Evolutionary conservation across 768 basidiomycete genomes (phyloP).

Genomic region (Sistotremastrum suecicum): DNA sequence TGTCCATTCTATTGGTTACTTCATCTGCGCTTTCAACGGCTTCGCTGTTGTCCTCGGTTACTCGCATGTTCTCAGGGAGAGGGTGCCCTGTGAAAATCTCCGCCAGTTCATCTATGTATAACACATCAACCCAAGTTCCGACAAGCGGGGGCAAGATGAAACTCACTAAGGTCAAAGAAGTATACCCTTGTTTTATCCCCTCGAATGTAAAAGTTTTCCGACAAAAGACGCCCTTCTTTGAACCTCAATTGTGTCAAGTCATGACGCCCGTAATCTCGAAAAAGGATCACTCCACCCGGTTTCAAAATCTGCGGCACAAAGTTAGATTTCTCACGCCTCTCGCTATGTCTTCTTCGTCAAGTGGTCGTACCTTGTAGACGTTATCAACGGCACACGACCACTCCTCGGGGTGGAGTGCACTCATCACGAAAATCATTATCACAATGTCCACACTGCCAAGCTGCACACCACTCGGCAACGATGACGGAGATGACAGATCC

Average conservation of each 20-base stretch:
- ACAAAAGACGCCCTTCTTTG: slow-evolving; percentile 73
- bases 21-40: slow-evolving; percentile 2
- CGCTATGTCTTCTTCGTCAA: not conserved
- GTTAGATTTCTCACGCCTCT: not conserved
- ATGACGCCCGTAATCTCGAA: slow-evolving; percentile 91
- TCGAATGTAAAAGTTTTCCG: slow-evolving; percentile 90
- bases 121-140: slow-evolving; percentile 6
- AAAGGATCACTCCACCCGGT: slow-evolving; percentile 69
- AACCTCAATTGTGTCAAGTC: slow-evolving; percentile 93
- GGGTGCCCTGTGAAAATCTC: slow-evolving; percentile 60
- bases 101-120: slow-evolving; percentile 53
- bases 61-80: not conserved
- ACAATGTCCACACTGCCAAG: slow-evolving; percentile 72
- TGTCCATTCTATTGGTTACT: not conserved
- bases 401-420: slow-evolving; percentile 86
- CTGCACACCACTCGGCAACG: slow-evolving; percentile 47
- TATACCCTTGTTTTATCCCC: slow-evolving; percentile 97
- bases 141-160: not conserved
- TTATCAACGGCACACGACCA: slow-evolving; percentile 78
- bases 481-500: slow-evolving; percentile 63
- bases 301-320: slow-evolving; percentile 56
- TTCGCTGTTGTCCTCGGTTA: not conserved
- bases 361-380: slow-evolving; percentile 44
- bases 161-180: slow-evolving; percentile 77
- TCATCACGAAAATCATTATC: slow-evolving; percentile 88